Evolutionary conservation across 306 rosid genomes (phyloP).

Genomic region (Medicago ruthenica): DNA sequence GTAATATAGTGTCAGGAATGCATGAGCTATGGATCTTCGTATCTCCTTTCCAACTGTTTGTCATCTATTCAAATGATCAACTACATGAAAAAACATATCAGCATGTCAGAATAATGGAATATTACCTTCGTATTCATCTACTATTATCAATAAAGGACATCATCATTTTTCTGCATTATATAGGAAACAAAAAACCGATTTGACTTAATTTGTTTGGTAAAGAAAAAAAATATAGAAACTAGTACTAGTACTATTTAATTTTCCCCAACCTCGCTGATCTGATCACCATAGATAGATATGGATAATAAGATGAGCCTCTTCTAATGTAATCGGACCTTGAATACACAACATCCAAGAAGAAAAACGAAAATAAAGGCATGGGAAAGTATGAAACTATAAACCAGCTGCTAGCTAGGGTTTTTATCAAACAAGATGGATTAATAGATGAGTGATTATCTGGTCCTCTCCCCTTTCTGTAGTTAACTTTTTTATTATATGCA

Average conservation of each 20-base stretch:
- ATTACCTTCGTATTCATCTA: neutral
- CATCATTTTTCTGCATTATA: neutral
- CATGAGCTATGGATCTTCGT: neutral
- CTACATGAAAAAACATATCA: neutral
- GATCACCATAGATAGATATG: neutral
- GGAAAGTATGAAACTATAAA: neutral
- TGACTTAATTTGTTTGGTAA: neutral
- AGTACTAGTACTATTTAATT: neutral
- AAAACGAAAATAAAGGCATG: neutral
- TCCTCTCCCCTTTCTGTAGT: neutral
- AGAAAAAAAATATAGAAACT: too few relatives aligned
- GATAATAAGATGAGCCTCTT: neutral
- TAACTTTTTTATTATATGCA: too few relatives aligned
- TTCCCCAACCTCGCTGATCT: neutral
- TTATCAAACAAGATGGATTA: neutral
- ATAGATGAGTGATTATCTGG: too few relatives aligned
- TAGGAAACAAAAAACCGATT: neutral
- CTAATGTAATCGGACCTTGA: neutral
- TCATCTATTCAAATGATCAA: conserved; percentile 1
- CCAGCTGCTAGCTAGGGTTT: conserved; percentile 1
- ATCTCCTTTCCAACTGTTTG: conserved; percentile 7
- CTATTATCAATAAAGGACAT: neutral
- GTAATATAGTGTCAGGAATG: conserved; percentile 7
- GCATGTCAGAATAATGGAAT: conserved; percentile 2
- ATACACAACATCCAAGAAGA: neutral